These are phyloP conservation scores for Prunus davidiana DNA, from an alignment of 306 rosid species.

Conservation along the genomic window DNA sequence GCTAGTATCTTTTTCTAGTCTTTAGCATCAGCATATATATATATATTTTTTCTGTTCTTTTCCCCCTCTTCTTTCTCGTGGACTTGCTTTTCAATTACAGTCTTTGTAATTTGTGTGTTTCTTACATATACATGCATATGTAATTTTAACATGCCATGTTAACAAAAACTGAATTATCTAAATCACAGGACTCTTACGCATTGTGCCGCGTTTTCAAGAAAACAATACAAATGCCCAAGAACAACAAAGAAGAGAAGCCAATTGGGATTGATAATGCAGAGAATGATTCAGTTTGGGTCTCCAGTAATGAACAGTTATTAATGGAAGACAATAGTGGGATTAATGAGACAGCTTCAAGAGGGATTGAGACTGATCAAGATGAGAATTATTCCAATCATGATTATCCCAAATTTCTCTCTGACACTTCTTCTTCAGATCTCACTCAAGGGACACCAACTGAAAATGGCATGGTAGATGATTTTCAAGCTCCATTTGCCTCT, in stretches of 20 bases:
- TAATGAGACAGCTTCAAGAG: conserved; percentile 41
- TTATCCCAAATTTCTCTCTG: conserved; percentile 47
- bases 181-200: conserved; percentile 79
- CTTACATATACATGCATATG: neutral
- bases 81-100: neutral
- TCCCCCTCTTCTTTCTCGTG: conserved; percentile 8
- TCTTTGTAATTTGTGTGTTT: neutral
- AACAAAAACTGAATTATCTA: neutral
- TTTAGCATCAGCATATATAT: conserved; percentile 30
- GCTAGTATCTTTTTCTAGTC: conserved; percentile 31
- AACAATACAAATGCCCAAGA: conserved; percentile 47
- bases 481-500: conserved; percentile 61
- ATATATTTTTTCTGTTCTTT: conserved; percentile 22
- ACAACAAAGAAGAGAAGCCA: conserved; percentile 38
- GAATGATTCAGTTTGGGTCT: conserved; percentile 23
- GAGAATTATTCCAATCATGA: conserved; percentile 39
- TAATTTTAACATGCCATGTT: neutral
- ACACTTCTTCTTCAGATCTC: conserved; percentile 88
- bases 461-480: conserved; percentile 55
- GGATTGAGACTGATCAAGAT: conserved; percentile 32
- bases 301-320: conserved; percentile 35
- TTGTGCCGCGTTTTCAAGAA: conserved; percentile 90
- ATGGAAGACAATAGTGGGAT: conserved; percentile 45
- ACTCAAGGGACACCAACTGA: conserved; percentile 83
- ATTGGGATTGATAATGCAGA: conserved; percentile 16